Conservation (phyloP, 768 basidiomycete species). For the Lactarius vividus region DNA sequence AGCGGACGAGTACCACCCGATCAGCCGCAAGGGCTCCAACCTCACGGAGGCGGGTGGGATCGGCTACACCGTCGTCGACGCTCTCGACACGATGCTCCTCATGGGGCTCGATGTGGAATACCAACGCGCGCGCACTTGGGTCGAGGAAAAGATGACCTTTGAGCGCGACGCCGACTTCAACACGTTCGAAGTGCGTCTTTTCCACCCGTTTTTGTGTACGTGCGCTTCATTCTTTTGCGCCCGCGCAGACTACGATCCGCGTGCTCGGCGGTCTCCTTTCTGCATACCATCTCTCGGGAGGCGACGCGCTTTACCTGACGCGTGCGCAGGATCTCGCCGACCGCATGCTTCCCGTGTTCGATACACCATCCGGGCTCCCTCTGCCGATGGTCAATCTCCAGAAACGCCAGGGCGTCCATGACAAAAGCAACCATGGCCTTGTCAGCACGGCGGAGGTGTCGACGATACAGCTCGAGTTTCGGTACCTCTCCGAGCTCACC, state of each 20-base stretch:
- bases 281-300: conserved; percentile 72
- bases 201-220: not conserved
- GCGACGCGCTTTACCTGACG: conserved; percentile 67
- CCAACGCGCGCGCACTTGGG: conserved; percentile 72
- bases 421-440: conserved; percentile 55
- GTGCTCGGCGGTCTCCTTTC: conserved; percentile 88
- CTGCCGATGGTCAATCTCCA: conserved; percentile 76
- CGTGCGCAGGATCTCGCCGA: conserved; percentile 82
- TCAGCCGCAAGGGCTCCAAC: conserved; percentile 71
- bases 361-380: conserved; percentile 79
- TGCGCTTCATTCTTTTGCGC: conserved; percentile 6
- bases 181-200: conserved; percentile 77
- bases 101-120: conserved; percentile 85
- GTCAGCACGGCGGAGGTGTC: conserved; percentile 85
- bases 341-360: conserved; percentile 79
- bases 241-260: conserved; percentile 79
- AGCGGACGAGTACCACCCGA: conserved; percentile 87
- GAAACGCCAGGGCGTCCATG: conserved; percentile 54
- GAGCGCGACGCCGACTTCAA: conserved; percentile 77
- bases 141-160: conserved; percentile 63
- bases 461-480: conserved; percentile 87
- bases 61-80: conserved; percentile 86
- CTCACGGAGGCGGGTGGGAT: conserved; percentile 74
- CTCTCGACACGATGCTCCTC: conserved; percentile 82
- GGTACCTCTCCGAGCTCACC: conserved; percentile 79